Percentiles rank a stretch among this genome's conserved stretches.
Evolutionary conservation across 306 rosid genomes (phyloP).

Genomic region (Cucurbita maxima): DNA sequence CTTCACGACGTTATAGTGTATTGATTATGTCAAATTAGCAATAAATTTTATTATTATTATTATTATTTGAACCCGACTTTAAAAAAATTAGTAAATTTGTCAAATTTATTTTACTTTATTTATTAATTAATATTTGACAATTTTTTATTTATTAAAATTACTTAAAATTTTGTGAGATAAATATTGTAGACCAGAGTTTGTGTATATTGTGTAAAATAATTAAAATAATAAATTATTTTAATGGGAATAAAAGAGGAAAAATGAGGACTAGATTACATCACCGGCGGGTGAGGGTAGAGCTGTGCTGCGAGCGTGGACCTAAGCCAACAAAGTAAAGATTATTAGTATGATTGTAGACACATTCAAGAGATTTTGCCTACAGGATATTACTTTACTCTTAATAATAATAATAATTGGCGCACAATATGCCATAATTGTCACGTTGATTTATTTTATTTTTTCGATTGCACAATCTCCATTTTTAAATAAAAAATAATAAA

Average conservation of each 20-base stretch:
- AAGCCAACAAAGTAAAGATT: not conserved
- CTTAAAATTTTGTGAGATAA: too few relatives aligned
- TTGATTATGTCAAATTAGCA: not conserved
- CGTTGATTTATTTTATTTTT: not conserved
- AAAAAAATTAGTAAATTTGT: too few relatives aligned
- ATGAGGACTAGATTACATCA: not conserved
- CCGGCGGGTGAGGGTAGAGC: not conserved
- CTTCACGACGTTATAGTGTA: not conserved
- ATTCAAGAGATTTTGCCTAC: not conserved
- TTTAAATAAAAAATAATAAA: too few relatives aligned
- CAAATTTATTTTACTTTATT: too few relatives aligned
- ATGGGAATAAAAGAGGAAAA: not conserved
- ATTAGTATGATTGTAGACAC: not conserved
- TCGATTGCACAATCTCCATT: not conserved
- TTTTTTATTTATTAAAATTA: too few relatives aligned
- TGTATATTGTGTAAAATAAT: too few relatives aligned
- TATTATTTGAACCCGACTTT: too few relatives aligned
- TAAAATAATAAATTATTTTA: not conserved
- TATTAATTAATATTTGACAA: too few relatives aligned
- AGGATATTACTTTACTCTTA: not conserved
- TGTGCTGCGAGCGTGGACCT: not conserved
- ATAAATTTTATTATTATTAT: not conserved
- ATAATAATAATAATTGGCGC: not conserved
- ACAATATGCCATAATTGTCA: not conserved
- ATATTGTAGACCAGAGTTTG: too few relatives aligned